These are phyloP conservation scores for Magnusiomyces paraingens DNA, from an alignment of 1,139 yeast species.

Conservation along the genomic window DNA sequence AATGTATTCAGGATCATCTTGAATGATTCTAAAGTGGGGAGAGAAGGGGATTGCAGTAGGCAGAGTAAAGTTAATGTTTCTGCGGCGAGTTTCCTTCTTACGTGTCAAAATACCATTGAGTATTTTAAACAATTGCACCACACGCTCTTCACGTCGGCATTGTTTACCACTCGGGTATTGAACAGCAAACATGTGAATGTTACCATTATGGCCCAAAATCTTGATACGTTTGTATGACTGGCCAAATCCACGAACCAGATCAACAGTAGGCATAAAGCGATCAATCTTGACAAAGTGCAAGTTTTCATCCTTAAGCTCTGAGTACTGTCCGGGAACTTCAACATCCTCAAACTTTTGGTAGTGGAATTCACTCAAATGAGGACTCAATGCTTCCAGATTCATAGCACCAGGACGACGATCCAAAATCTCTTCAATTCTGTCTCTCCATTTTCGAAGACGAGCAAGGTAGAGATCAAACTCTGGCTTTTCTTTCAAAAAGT, in stretches of 20 bases:
- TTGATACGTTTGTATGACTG: constrained; percentile 88
- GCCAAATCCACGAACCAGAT: constrained; percentile 82
- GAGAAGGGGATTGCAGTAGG: constrained; percentile 93
- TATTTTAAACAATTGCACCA: constrained; percentile 83
- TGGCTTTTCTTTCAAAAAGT: constrained; percentile 82
- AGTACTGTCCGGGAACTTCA: constrained; percentile 95
- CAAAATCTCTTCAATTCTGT: constrained; percentile 81
- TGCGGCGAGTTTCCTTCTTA: constrained; percentile 80
- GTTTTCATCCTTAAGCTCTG: constrained; percentile 67
- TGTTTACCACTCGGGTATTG: constrained; percentile 98
- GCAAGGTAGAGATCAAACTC: constrained; percentile 80
- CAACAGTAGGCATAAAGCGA: constrained; percentile 83
- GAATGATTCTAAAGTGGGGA: constrained; percentile 88
- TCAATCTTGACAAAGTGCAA: constrained; percentile 88
- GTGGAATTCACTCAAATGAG: constrained; percentile 94
- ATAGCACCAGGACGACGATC: constrained; percentile 70
- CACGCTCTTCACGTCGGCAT: constrained; percentile 92
- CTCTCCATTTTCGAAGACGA: constrained; percentile 87
- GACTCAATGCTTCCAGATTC: constrained; percentile 84
- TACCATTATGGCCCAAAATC: constrained; percentile 91
- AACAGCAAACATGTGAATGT: constrained; percentile 85
- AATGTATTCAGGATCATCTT: constrained; percentile 70
- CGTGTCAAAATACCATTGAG: constrained; percentile 74
- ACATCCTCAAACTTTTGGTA: constrained; percentile 97
- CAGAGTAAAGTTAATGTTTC: constrained; percentile 77